Evolutionary conservation across 192 early-diverging fungal genomes (phyloP).

Genomic region (Backusella tarrabulga): DNA sequence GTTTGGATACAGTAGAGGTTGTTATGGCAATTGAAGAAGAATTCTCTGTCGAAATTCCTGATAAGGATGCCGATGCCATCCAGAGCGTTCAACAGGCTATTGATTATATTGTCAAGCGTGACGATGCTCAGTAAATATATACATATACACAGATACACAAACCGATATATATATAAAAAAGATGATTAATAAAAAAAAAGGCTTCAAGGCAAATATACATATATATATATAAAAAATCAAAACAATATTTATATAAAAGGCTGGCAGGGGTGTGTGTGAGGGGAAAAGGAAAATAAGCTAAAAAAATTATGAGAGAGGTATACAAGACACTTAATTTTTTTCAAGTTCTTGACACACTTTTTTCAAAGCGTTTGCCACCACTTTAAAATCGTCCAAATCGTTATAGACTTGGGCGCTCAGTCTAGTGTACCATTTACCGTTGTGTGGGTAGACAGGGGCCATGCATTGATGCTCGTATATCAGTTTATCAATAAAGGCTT

Average conservation of each 20-base stretch:
- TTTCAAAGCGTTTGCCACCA: conserved; percentile 42
- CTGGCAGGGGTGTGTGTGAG: no score
- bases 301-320: background rate
- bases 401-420: conserved; percentile 60
- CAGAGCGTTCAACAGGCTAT: conserved; percentile 83
- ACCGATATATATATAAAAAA: background rate
- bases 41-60: conserved; percentile 97
- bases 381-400: conserved; percentile 47
- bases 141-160: background rate
- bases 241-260: background rate
- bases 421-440: conserved; percentile 48
- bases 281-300: background rate
- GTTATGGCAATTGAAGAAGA: conserved; percentile 99
- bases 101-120: conserved; percentile 72
- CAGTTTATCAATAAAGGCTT: conserved; percentile 41
- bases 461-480: conserved; percentile 25
- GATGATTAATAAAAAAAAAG: background rate
- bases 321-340: background rate
- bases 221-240: background rate
- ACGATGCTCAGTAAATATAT: conserved; percentile 68
- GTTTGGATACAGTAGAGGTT: conserved; percentile 96
- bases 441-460: conserved; percentile 42
- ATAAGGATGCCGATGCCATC: conserved; percentile 97
- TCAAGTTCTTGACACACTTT: conserved; percentile 43
- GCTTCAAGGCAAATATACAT: background rate